Evolutionary conservation across 1,284 basidiomycete species (phyloP), one percentile per base, ranked within the genome.

Genomic region (Cutaneotrichosporon cutaneum): DNA sequence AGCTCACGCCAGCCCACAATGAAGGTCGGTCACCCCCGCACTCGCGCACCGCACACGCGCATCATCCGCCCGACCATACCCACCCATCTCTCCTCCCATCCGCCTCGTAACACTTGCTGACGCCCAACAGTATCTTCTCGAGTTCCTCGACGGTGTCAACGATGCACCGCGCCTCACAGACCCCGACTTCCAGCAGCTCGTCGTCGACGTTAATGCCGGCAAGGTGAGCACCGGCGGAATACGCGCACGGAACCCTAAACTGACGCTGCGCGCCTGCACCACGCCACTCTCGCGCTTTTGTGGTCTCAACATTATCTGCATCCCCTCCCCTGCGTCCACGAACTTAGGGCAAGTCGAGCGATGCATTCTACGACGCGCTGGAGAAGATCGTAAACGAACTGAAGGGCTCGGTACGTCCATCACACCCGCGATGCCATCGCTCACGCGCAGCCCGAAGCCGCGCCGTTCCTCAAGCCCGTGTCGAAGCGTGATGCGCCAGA

Each of bases 351-450:
- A 92, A 90, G 76, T 84, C 88, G 14, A 83, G 87, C n/a, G 92
- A 95, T 74, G 86, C 88, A 24, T 97, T 95, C 82, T 91, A 90
- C 70, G 93, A 95, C 68, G 89, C 90, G 0, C 83, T 96, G 55
- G 94, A 97, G 74, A 90, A 89, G 65, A 84, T 96, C 45, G 81
- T 95, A 56, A 81, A 82, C 54, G 94, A 97, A 82, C 83, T 97
- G 63, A 87, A 88, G 72, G 88, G 88, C 36, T 85, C 89, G 77
- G 90, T 91, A 72, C 70, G 86, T 83, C 9, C 18, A 21, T 22
- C 48, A 16, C 16, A 22, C 45, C 48, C 42, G 16, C 44, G 18
- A 4, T 44, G 18, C 26, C 51, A 54, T 14, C 13, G 35, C 32
- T 55, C 18, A 54, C 30, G 26, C 54, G 10, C 88, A 92, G 81